Conservation (phyloP, 2,329 filamentous ascomycete species). For the Myotisia sp. region DNA sequence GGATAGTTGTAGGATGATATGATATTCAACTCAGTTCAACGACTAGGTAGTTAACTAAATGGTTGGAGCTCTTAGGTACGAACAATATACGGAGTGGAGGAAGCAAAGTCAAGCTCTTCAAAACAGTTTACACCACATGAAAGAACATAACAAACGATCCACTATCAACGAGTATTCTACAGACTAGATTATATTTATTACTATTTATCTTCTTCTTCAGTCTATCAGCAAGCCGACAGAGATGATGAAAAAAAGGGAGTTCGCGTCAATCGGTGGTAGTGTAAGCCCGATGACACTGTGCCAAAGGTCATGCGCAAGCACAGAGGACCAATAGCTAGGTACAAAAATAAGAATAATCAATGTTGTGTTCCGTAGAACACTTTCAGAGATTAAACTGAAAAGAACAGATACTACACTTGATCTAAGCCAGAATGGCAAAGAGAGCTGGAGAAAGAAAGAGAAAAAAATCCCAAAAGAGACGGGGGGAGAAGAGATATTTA, state of each 20-base stretch:
- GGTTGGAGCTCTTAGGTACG: no score
- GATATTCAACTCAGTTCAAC: no score
- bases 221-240: slow-evolving; percentile 35
- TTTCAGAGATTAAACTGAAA: slow-evolving; percentile 96
- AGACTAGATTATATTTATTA: no score
- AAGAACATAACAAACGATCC: no score
- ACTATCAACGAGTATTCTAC: no score
- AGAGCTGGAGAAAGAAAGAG: slow-evolving; percentile 36
- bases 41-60: no score
- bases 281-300: slow-evolving; percentile 65
- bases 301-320: slow-evolving; percentile 52
- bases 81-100: no score
- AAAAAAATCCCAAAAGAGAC: slow-evolving; percentile 20
- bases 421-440: slow-evolving; percentile 55
- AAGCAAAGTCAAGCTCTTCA: no score
- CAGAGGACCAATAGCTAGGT: slow-evolving; percentile 43
- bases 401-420: slow-evolving; percentile 96
- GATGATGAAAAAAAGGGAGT: slow-evolving; percentile 44
- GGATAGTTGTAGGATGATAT: no score
- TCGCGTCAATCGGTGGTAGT: slow-evolving; percentile 62
- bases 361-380: slow-evolving; percentile 55
- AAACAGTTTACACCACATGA: no score
- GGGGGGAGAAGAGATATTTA: slow-evolving; percentile 19
- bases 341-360: slow-evolving; percentile 77
- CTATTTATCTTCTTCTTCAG: slow-evolving; percentile 49